Base-by-base conservation (phyloP, 1,284 basidiomycete species). In the Kwoniella shivajii region DNA sequence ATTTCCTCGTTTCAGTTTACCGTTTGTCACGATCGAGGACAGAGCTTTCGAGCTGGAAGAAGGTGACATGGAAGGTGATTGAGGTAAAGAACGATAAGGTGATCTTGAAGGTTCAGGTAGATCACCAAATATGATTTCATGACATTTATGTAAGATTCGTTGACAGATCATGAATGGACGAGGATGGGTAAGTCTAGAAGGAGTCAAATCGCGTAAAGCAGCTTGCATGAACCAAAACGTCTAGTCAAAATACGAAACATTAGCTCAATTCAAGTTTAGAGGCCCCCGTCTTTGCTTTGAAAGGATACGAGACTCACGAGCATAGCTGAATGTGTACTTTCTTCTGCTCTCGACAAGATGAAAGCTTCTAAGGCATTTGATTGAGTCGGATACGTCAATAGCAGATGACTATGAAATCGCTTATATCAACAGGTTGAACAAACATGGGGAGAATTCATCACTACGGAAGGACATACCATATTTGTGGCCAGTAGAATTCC, bases 151-250 rank as follows among this genome's bases (percentile, higher is more conserved):
- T 61, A 97, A 82, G 47, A 94, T 86, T 57, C 96, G 85, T 77
- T 94, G 92, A 79, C 96, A 99, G 63, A 96, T 88, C 56, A 85
- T 80, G 78, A 99, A 98, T 0, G 92, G 89, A 26, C 83, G 84
- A 1, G 92, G 87, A 58, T 86, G 84, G 42, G 78, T 76, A 9
- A 85, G 82, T 38, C 82, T 81, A 13, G 81, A 80, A 4, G 79
- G 74, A 0, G 89, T 84, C n/a, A 96, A 81, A 76, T 97, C 94
- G 61, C 85, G 86, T n/a, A 97, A 81, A 29, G 89, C 86, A 22
- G 92, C 89, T 84, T 97, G 94, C 88, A 97, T 93, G 77, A 93
- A 96, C 92, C 93, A 97, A 49, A 97, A 80, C 0, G 94, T 96
- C 93, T 95, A 71, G 52, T 67, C 16, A 33, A 24, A 6, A n/a